Percentiles rank a stretch among this genome's conserved stretches.
Evolutionary conservation across 805 yeast species (phyloP).

Genomic region (Metschnikowia similis): DNA sequence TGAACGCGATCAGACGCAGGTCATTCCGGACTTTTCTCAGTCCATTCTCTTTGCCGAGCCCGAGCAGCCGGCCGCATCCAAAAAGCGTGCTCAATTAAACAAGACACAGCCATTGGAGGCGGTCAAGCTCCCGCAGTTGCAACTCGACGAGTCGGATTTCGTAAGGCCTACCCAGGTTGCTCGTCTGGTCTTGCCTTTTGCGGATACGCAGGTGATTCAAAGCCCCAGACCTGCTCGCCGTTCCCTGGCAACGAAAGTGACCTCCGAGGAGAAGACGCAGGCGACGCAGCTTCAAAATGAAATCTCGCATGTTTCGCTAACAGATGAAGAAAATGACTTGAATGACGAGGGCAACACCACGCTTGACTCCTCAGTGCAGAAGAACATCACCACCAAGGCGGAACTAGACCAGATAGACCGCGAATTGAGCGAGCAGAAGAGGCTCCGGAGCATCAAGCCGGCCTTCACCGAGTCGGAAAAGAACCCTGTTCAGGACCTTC

Average conservation of each 20-base stretch:
- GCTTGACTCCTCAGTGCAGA: slow-evolving; percentile 19
- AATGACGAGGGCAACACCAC: slow-evolving; percentile 20
- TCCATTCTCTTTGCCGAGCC: slow-evolving; percentile 11
- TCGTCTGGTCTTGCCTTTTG: neutral
- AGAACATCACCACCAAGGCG: slow-evolving; percentile 18
- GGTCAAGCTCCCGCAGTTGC: slow-evolving; percentile 31
- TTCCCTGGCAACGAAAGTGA: neutral
- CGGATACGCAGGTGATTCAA: slow-evolving; percentile 7
- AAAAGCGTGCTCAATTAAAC: neutral
- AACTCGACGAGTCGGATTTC: slow-evolving; percentile 16
- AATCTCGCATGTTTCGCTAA: slow-evolving; percentile 27
- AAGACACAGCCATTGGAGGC: neutral
- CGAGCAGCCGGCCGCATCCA: slow-evolving; percentile 2
- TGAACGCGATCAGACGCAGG: slow-evolving; percentile 8
- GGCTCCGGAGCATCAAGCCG: slow-evolving; percentile 30
- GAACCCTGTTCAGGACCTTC: slow-evolving; percentile 29
- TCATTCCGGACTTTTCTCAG: slow-evolving; percentile 13
- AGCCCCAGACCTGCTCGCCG: neutral
- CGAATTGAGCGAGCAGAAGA: slow-evolving; percentile 31
- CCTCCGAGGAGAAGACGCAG: neutral
- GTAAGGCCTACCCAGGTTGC: slow-evolving; percentile 9
- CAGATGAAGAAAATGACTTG: slow-evolving; percentile 40
- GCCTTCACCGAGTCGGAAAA: slow-evolving; percentile 20
- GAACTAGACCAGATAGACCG: slow-evolving; percentile 30
- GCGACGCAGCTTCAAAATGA: slow-evolving; percentile 26